These are phyloP conservation scores for Plasmodium vinckei DNA, from an alignment of 169 alveolate genomes.

Conservation along the genomic window DNA sequence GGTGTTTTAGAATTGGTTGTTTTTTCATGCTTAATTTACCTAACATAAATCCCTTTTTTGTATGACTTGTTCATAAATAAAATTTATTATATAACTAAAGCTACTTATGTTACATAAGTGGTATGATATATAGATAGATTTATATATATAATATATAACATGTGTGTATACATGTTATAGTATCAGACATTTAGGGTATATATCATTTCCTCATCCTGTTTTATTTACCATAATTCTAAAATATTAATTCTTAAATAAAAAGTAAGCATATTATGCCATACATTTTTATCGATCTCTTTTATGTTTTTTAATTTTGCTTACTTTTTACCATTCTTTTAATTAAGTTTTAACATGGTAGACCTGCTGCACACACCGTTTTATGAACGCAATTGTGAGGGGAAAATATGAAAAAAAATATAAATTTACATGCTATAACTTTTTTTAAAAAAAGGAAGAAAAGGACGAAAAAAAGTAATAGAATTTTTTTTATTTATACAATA, in stretches of 20 bases:
- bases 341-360: neutral
- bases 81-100: conserved; percentile 6
- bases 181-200: neutral
- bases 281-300: conserved; percentile 7
- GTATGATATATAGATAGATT: neutral
- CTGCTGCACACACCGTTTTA: conserved; percentile 29
- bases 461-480: neutral
- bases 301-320: neutral
- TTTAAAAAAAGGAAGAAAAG: neutral
- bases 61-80: conserved; percentile 17
- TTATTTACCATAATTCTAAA: conserved; percentile 11
- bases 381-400: neutral
- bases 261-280: conserved; percentile 8
- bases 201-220: conserved; percentile 5
- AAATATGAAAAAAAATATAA: neutral
- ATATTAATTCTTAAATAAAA: conserved; percentile 29
- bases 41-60: conserved; percentile 18
- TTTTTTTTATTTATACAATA: neutral
- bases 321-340: conserved; percentile 18
- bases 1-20: conserved; percentile 17
- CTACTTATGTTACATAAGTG: conserved; percentile 11
- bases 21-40: neutral
- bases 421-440: neutral
- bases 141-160: neutral
- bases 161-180: neutral